A percentile compares a stretch with the other conserved stretches of the same genome.
Conservation (phyloP, 352 stramenopile species). For the Phytophthora gonapodyides region DNA sequence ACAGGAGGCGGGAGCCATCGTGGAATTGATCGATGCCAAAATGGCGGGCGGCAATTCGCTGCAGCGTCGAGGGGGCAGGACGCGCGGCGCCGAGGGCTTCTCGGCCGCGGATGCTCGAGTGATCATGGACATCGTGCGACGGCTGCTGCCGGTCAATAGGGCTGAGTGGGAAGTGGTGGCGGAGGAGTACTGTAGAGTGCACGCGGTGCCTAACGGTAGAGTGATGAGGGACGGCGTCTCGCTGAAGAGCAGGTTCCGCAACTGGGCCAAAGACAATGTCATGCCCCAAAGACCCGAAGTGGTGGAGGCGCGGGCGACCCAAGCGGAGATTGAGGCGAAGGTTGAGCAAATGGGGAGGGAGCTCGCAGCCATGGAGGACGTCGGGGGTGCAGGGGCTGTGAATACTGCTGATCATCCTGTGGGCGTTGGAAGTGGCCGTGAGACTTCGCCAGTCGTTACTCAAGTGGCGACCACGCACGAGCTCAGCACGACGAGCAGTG, state of each 20-base stretch:
- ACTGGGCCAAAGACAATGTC: constrained; percentile 31
- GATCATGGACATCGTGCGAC: constrained; percentile 24
- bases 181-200: constrained; percentile 32
- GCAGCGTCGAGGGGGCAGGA: constrained; percentile 35
- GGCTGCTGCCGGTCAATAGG: constrained; percentile 22
- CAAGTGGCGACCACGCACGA: background rate
- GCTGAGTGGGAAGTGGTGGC: constrained; percentile 31
- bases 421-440: constrained; percentile 5
- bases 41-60: constrained; percentile 16
- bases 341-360: constrained; percentile 11
- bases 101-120: constrained; percentile 21
- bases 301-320: constrained; percentile 21
- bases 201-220: constrained; percentile 28
- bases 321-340: constrained; percentile 30
- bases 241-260: constrained; percentile 40
- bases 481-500: constrained; percentile 9
- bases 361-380: background rate
- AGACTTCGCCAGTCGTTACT: background rate
- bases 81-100: constrained; percentile 37
- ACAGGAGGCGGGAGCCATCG: constrained; percentile 20
- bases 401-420: constrained; percentile 1
- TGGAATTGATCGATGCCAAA: constrained; percentile 32
- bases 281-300: constrained; percentile 18
- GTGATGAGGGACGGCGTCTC: constrained; percentile 29
- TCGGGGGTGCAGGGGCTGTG: background rate